Conservation (phyloP, 2,329 filamentous ascomycete species). For the Paramyrothecium sp. region DNA sequence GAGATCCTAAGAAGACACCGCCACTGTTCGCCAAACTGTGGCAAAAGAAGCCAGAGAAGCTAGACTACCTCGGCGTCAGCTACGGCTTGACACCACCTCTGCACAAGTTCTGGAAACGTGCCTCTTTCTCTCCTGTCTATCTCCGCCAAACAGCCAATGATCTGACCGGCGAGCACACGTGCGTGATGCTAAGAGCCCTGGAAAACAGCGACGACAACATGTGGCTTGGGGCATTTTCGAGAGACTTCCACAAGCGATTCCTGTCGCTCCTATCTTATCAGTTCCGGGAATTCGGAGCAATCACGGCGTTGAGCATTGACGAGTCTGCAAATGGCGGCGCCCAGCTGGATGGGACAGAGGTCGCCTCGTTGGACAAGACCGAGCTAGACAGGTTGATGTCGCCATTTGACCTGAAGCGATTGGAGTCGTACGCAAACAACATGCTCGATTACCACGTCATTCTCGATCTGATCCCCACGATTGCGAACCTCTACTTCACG, state of each 20-base stretch:
- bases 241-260: conserved; percentile 95
- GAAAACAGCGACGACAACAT: conserved; percentile 64
- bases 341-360: conserved; percentile 54
- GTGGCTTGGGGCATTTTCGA: conserved; percentile 88
- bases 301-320: conserved; percentile 81
- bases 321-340: conserved; percentile 78
- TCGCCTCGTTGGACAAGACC: conserved; percentile 62
- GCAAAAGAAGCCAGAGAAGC: conserved; percentile 73
- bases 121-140: conserved; percentile 84
- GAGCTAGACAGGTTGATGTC: conserved; percentile 78
- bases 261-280: conserved; percentile 86
- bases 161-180: conserved; percentile 94
- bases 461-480: conserved; percentile 81
- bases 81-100: conserved; percentile 86
- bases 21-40: conserved; percentile 87
- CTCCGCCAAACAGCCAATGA: conserved; percentile 94
- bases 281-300: conserved; percentile 78
- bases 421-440: conserved; percentile 95
- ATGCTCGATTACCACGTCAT: conserved; percentile 98
- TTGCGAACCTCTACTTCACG: conserved; percentile 83
- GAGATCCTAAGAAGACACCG: conserved; percentile 89
- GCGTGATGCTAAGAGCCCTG: conserved; percentile 90
- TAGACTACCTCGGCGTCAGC: conserved; percentile 94
- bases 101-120: conserved; percentile 96
- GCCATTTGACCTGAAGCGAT: conserved; percentile 90